Percentiles rank a stretch among this genome's conserved stretches.
Evolutionary conservation across 805 yeast genomes (phyloP).

Genomic region (Candida germanica): DNA sequence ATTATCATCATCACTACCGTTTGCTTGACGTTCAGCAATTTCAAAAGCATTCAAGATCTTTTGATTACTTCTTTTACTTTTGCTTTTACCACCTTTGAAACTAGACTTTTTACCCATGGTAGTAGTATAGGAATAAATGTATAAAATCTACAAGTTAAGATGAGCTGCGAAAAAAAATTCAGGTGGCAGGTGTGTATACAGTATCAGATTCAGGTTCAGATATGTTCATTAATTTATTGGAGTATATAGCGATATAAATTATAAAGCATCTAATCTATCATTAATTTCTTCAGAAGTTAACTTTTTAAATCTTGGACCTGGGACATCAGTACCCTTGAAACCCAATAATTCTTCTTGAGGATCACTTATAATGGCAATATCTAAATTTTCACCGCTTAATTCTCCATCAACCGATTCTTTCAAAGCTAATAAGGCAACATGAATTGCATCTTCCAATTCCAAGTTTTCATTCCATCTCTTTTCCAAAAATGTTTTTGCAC

Average conservation of each 20-base stretch:
- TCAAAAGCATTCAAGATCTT: conserved; percentile 44
- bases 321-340: conserved; percentile 74
- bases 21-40: conserved; percentile 40
- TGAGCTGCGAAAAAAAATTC: conserved; percentile 10
- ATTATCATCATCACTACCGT: conserved; percentile 13
- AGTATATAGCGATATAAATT: no score
- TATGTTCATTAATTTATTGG: no score
- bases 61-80: conserved; percentile 27
- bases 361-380: conserved; percentile 81
- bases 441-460: conserved; percentile 97
- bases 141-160: no score
- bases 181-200: neutral
- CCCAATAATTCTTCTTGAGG: conserved; percentile 82
- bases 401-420: conserved; percentile 98
- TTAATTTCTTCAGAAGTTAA: conserved; percentile 88
- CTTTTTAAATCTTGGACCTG: conserved; percentile 87
- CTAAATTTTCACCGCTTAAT: conserved; percentile 94
- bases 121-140: neutral
- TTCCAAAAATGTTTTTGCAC: conserved; percentile 97
- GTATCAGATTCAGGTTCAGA: no score
- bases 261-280: conserved; percentile 91
- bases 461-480: conserved; percentile 98
- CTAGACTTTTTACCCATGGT: conserved; percentile 19
- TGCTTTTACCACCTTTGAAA: conserved; percentile 19
- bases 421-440: conserved; percentile 88